Conservation (phyloP, 1,284 basidiomycete species). For the Leucoagaricus sp. region DNA sequence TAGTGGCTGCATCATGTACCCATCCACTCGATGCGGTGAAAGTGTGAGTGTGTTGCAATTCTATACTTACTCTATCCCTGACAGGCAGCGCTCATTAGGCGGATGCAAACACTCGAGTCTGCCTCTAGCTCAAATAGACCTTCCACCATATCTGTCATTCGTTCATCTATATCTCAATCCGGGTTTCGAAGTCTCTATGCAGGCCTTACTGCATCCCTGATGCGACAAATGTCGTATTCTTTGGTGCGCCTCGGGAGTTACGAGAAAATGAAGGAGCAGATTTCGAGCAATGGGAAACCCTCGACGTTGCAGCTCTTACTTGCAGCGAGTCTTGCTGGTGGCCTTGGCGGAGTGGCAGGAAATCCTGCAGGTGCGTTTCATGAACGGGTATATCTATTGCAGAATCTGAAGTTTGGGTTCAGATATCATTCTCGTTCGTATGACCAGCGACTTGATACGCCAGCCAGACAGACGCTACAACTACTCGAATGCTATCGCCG, state of each 20-base stretch:
- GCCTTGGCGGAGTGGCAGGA: constrained; percentile 76
- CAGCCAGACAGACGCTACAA: constrained; percentile 73
- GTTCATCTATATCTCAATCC: constrained; percentile 54
- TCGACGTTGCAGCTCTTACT: constrained; percentile 57
- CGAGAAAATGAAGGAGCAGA: constrained; percentile 68
- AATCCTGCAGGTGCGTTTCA: constrained; percentile 70
- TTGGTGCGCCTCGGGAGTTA: constrained; percentile 86
- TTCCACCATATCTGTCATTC: constrained; percentile 60
- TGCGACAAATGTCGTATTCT: constrained; percentile 93
- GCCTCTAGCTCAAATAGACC: constrained; percentile 44
- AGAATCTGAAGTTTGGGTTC: constrained; percentile 13
- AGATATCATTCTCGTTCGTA: constrained; percentile 82
- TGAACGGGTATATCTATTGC: not conserved
- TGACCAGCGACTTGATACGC: constrained; percentile 84
- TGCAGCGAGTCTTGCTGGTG: constrained; percentile 74
- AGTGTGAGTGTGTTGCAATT: constrained; percentile 56
- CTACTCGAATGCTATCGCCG: constrained; percentile 78
- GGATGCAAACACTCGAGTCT: constrained; percentile 73
- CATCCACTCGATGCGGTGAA: constrained; percentile 87
- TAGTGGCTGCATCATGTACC: constrained; percentile 85
- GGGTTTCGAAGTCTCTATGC: constrained; percentile 79
- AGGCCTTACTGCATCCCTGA: constrained; percentile 81
- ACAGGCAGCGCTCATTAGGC: constrained; percentile 40
- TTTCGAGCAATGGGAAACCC: constrained; percentile 51
- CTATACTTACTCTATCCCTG: constrained; percentile 5